Conservation (phyloP, 2,329 filamentous ascomycete species). For the Xylogone sp. region DNA sequence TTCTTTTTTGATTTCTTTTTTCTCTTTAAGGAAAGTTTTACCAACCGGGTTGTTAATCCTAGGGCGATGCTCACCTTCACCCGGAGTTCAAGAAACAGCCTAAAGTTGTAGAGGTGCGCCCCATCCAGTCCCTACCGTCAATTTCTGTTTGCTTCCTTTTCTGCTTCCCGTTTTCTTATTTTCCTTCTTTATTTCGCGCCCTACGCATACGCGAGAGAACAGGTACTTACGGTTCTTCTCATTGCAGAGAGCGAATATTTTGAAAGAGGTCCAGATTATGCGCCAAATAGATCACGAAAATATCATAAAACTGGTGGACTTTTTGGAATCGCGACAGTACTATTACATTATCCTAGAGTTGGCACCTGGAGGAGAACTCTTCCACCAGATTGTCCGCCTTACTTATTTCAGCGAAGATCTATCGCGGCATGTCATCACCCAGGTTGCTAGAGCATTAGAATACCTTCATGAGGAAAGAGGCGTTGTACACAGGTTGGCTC, state of each 20-base stretch:
- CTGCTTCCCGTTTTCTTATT: slow-evolving; percentile 3
- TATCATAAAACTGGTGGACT: slow-evolving; percentile 89
- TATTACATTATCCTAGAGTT: slow-evolving; percentile 97
- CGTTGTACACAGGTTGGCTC: slow-evolving; percentile 87
- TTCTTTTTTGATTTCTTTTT: slow-evolving; percentile 25
- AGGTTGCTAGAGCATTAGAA: slow-evolving; percentile 90
- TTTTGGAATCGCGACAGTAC: slow-evolving; percentile 89
- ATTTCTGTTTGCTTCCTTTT: slow-evolving; percentile 19
- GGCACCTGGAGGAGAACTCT: slow-evolving; percentile 91
- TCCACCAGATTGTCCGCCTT: slow-evolving; percentile 96
- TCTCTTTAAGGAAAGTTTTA: slow-evolving; percentile 38
- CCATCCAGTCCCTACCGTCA: slow-evolving; percentile 29
- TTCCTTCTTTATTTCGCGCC: slow-evolving; percentile 23
- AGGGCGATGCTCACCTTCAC: slow-evolving; percentile 91
- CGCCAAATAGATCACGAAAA: slow-evolving; percentile 94
- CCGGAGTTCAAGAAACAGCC: slow-evolving; percentile 93
- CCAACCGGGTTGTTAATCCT: slow-evolving; percentile 49
- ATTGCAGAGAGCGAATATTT: slow-evolving; percentile 83
- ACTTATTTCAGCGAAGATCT: slow-evolving; percentile 98
- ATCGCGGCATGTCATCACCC: slow-evolving; percentile 87
- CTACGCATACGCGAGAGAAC: slow-evolving; percentile 1
- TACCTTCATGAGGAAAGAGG: slow-evolving; percentile 94
- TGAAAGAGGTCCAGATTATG: slow-evolving; percentile 99
- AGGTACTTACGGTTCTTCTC: slow-evolving; percentile 11
- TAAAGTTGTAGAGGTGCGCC: slow-evolving; percentile 93